These are phyloP conservation scores for Pseudogymnoascus sp. DNA, from an alignment of 2,329 filamentous ascomycete genomes.

Conservation along the genomic window DNA sequence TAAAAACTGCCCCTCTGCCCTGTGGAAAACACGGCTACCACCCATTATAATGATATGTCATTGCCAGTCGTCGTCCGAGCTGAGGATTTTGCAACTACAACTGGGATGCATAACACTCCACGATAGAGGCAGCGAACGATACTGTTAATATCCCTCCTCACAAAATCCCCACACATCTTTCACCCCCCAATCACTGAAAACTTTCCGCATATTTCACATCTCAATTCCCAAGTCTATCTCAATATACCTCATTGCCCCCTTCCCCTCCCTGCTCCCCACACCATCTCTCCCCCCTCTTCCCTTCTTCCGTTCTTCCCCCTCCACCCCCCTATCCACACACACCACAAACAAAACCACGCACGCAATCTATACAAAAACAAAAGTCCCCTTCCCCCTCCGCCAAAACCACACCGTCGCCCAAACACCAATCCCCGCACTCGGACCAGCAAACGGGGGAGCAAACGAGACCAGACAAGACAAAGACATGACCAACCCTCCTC, in stretches of 20 bases:
- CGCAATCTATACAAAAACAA: neutral
- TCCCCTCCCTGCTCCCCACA: neutral
- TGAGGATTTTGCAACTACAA: too few relatives aligned
- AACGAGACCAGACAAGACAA: neutral
- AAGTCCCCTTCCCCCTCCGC: neutral
- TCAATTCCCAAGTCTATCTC: neutral
- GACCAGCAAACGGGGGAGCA: neutral
- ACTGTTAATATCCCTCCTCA: too few relatives aligned
- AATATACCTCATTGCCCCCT: neutral
- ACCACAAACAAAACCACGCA: neutral
- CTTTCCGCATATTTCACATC: neutral
- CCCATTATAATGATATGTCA: neutral
- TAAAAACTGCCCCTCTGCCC: neutral
- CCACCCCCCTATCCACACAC: neutral
- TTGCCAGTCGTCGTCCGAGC: too few relatives aligned
- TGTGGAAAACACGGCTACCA: too few relatives aligned
- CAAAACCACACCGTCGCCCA: too few relatives aligned
- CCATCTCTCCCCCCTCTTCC: neutral
- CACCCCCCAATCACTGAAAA: neutral
- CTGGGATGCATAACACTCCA: too few relatives aligned
- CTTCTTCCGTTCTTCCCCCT: neutral
- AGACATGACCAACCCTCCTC: too few relatives aligned
- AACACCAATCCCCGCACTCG: neutral
- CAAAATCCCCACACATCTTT: neutral
- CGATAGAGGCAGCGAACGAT: neutral